Base-by-base conservation (phyloP, 139 green algal species). In the Chlamydomonas sp. region DNA sequence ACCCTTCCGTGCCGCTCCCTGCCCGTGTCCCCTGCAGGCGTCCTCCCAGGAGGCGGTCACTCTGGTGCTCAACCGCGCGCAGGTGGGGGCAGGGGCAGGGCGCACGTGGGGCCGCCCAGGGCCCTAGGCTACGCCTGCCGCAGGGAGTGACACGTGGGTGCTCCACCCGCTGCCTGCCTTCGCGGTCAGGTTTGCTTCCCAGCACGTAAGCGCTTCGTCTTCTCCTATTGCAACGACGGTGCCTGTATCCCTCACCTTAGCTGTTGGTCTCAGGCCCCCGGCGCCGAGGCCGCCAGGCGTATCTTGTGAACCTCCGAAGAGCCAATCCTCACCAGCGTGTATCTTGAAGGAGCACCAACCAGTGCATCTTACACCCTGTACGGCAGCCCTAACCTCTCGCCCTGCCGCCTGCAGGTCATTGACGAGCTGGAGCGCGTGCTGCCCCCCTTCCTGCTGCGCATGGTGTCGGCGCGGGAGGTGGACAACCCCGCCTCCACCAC, bases 341-440 rank as follows among this genome's bases (percentile, higher is more conserved):
- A 14, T 14, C 14, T 71, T 71, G 14, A 71, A 71, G 14, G 66
- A 12, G 66, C 17, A 16, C 9, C 15, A 12, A 49, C 69, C 15
- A 75, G 16, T 5, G 69, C 14, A 75, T 75, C 16, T 78, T 61
- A 49, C 31, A 49, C 31, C 31, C 31, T 49, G 31, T 49, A 49
- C 31, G 31, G 31, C 31, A 49, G 31, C 31, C 31, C 31, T 49
- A 49, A 49, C 31, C 31, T 49, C 31, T 49, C 31, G 31, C 31
- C 31, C 73, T 20, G 60, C 17, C 73, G 9, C 73, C 73, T 68
- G 60, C 66, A 85, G 79, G 79, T 85, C 16, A 85, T 85, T 9
- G 79, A 85, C 66, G 79, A 85, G 66, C 66, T 85, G 14, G 79
- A 85, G 79, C 59, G 66, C 15, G 66, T 85, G 64, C 79, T 85